A percentile compares a stretch with the other conserved stretches of the same genome.
These are phyloP conservation scores for Hibiscus tridactylites DNA, from an alignment of 345 rosid genomes.

Conservation along the genomic window DNA sequence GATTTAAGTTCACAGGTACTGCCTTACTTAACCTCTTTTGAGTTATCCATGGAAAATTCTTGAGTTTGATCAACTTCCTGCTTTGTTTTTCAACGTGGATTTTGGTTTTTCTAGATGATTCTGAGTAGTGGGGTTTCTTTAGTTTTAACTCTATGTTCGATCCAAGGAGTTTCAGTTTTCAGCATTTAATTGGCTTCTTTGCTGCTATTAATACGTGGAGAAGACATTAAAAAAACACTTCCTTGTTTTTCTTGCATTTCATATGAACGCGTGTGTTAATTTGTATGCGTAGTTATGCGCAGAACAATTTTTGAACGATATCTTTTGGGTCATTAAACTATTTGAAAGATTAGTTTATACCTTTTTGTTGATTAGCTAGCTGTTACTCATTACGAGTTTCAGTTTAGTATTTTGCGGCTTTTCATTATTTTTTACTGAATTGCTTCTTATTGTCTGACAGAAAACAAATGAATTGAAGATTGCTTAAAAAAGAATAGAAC, in stretches of 20 bases:
- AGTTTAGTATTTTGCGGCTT: not conserved
- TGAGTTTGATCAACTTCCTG: not conserved
- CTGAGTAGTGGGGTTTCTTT: not conserved
- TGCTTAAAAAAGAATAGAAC: constrained; percentile 3
- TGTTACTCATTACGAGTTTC: not conserved
- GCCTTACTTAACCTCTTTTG: not conserved
- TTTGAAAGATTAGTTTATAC: constrained; percentile 2
- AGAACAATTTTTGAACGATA: not conserved
- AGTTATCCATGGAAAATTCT: not conserved
- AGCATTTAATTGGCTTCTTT: not conserved
- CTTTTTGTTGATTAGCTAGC: not conserved
- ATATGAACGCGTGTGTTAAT: not conserved
- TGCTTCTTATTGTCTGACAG: not conserved
- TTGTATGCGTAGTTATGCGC: constrained; percentile 2
- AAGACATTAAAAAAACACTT: not conserved
- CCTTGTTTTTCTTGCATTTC: not conserved
- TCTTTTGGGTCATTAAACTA: not conserved
- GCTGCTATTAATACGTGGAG: not conserved
- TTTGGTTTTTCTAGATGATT: not conserved
- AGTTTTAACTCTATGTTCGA: not conserved
- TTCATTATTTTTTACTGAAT: not conserved
- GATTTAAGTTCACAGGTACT: constrained; percentile 5
- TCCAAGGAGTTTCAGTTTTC: not conserved
- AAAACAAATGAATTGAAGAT: constrained; percentile 14
- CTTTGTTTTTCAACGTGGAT: not conserved